These are phyloP conservation scores for Plasmodium gallinaceum DNA, from an alignment of 169 alveolate species.

Conservation along the genomic window DNA sequence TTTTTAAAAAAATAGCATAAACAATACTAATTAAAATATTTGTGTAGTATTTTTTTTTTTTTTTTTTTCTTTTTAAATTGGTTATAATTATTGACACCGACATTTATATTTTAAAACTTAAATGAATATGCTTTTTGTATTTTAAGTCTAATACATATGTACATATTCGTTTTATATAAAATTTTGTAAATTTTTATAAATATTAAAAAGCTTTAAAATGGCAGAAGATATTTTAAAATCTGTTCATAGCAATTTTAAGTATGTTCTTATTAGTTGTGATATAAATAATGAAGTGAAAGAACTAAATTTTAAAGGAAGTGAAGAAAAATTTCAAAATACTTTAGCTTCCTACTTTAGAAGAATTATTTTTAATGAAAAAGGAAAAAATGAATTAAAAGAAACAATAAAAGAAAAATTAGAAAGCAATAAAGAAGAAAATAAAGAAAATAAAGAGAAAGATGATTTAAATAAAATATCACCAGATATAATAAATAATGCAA, in stretches of 20 bases:
- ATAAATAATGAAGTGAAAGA: conserved; percentile 81
- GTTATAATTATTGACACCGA: too few species aligned
- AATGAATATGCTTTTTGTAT: too few species aligned
- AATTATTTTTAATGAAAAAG: conserved; percentile 78
- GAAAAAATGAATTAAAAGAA: conserved; percentile 78
- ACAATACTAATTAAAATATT: too few species aligned
- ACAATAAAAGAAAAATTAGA: conserved; percentile 78
- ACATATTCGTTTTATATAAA: too few species aligned
- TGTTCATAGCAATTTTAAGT: conserved; percentile 81
- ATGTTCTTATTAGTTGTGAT: conserved; percentile 83
- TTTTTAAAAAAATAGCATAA: too few species aligned
- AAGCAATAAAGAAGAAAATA: conserved; percentile 31
- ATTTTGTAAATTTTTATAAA: too few species aligned
- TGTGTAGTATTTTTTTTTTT: too few species aligned
- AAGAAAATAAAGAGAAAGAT: conserved; percentile 29
- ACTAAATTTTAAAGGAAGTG: conserved; percentile 82
- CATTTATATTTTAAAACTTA: too few species aligned
- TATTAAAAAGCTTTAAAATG: conserved; percentile 31
- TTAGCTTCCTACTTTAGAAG: conserved; percentile 81
- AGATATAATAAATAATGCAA: conserved; percentile 51
- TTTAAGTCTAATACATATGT: too few species aligned
- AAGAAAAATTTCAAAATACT: conserved; percentile 77
- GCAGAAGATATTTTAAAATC: conserved; percentile 64
- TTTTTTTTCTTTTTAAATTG: too few species aligned
- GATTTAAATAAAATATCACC: conserved; percentile 35